Percentiles rank a stretch among this genome's conserved stretches.
Conservation (phyloP, 2,329 filamentous ascomycete genomes). For the Nemania sp. region DNA sequence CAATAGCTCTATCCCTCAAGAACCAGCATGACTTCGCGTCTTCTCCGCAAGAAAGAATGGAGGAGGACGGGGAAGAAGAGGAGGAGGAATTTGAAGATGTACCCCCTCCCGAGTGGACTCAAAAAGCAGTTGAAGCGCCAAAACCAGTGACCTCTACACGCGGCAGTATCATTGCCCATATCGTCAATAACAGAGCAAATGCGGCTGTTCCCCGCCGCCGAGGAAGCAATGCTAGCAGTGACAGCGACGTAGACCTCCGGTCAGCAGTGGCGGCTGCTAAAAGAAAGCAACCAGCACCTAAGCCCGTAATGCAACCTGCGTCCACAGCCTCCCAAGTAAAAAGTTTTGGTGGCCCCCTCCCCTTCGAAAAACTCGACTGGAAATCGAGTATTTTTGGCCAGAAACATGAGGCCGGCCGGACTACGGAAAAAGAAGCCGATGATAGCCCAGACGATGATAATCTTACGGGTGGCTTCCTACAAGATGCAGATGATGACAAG, state of each 20-base stretch:
- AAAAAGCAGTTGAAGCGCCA: slow-evolving; percentile 54
- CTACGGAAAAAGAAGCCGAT: slow-evolving; percentile 16
- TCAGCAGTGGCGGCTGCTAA: slow-evolving; percentile 72
- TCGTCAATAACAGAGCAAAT: slow-evolving; percentile 74
- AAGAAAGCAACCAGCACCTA: slow-evolving; percentile 51
- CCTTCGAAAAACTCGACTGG: slow-evolving; percentile 84
- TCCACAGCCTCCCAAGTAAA: slow-evolving; percentile 55
- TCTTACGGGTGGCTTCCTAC: slow-evolving; percentile 45
- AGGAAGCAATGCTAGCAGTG: slow-evolving; percentile 61
- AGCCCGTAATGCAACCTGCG: slow-evolving; percentile 27
- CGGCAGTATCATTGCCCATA: slow-evolving; percentile 68
- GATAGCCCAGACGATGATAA: slow-evolving; percentile 25
- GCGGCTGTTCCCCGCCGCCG: slow-evolving; percentile 57
- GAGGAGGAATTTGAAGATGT: slow-evolving; percentile 56
- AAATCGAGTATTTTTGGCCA: slow-evolving; percentile 62
- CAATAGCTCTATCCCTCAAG: slow-evolving; percentile 83
- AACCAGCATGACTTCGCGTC: slow-evolving; percentile 54
- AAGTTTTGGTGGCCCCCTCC: slow-evolving; percentile 77
- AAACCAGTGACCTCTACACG: slow-evolving; percentile 56
- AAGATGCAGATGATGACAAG: slow-evolving; percentile 43
- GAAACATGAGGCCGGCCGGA: slow-evolving; percentile 39
- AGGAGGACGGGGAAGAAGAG: slow-evolving; percentile 42
- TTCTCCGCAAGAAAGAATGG: slow-evolving; percentile 29
- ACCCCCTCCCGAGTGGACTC: slow-evolving; percentile 57
- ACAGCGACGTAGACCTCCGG: slow-evolving; percentile 80